A percentile compares a stretch with the other conserved stretches of the same genome.
phyloP scores from a whole-genome alignment of 2,329 filamentous ascomycete genomes.

The Epichloe uncinata region DNA sequence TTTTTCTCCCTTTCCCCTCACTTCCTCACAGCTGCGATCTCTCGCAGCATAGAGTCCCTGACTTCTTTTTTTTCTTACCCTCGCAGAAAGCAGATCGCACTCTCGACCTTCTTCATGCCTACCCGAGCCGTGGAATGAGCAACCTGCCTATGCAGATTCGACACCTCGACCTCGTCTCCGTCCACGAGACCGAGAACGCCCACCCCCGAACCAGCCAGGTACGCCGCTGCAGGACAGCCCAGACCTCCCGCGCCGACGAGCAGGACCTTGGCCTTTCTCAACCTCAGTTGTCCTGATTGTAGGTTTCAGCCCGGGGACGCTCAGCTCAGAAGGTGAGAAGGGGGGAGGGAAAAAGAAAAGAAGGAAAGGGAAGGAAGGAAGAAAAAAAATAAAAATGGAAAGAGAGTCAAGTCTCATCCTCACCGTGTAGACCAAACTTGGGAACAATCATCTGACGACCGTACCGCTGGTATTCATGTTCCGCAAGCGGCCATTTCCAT shows the following conservation, averaged over 20 bases:
- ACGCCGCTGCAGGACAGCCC: constrained; percentile 85
- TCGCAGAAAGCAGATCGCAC: constrained; percentile 47
- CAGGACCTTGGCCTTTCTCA: constrained; percentile 59
- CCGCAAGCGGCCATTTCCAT: constrained; percentile 54
- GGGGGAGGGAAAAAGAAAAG: no score
- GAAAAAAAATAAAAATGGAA: background rate
- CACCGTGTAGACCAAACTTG: constrained; percentile 62
- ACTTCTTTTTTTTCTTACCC: constrained; percentile 27
- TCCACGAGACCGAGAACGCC: constrained; percentile 76
- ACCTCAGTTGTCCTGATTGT: constrained; percentile 57
- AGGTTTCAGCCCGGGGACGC: background rate
- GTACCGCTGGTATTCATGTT: constrained; percentile 73
- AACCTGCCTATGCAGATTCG: constrained; percentile 88
- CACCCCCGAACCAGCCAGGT: constrained; percentile 73
- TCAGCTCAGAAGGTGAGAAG: no score
- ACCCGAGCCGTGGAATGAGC: constrained; percentile 60
- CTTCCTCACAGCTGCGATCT: no score
- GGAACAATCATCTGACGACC: constrained; percentile 84
- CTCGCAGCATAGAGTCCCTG: no score
- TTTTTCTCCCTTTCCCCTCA: background rate
- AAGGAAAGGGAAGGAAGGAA: no score
- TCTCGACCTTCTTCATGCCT: constrained; percentile 69
- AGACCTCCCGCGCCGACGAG: constrained; percentile 81
- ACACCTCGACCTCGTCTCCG: constrained; percentile 74
- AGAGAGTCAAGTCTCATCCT: no score